These are phyloP conservation scores for Saccharomyces mikatae DNA, from an alignment of 805 yeast genomes.

Conservation along the genomic window DNA sequence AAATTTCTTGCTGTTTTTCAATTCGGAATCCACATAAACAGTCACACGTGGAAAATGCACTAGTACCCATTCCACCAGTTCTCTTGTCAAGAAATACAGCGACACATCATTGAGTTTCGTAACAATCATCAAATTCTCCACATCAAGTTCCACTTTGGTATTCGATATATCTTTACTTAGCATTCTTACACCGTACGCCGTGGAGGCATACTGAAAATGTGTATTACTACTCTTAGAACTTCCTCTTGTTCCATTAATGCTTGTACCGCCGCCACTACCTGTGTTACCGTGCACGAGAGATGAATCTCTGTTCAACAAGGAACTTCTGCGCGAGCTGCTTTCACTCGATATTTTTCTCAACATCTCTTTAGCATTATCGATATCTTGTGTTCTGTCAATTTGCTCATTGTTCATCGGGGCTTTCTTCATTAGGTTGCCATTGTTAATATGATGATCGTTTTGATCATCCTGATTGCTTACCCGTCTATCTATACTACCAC, in stretches of 20 bases:
- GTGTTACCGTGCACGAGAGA: not conserved
- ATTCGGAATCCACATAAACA: conserved; percentile 68
- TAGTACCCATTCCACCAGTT: conserved; percentile 71
- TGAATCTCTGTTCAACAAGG: conserved; percentile 6
- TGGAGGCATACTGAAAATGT: conserved; percentile 69
- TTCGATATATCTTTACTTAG: conserved; percentile 62
- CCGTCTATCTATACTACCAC: not conserved
- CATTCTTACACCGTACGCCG: conserved; percentile 73
- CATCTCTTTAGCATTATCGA: conserved; percentile 18
- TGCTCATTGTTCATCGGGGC: not conserved
- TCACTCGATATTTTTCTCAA: conserved; percentile 15
- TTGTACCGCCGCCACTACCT: not conserved
- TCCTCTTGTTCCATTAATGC: not conserved
- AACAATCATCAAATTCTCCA: conserved; percentile 66
- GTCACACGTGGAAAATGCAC: conserved; percentile 31
- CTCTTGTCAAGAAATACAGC: conserved; percentile 65
- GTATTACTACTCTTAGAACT: conserved; percentile 18
- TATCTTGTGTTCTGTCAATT: conserved; percentile 7
- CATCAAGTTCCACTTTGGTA: conserved; percentile 64
- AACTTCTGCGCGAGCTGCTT: conserved; percentile 5
- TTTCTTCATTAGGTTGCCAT: not conserved
- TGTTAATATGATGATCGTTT: not conserved
- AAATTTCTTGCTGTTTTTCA: conserved; percentile 57
- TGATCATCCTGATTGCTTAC: not conserved
- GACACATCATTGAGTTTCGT: conserved; percentile 87